Evolutionary conservation across 2,329 filamentous ascomycete genomes (phyloP).

Genomic region (Fusarium odoratissimum): DNA sequence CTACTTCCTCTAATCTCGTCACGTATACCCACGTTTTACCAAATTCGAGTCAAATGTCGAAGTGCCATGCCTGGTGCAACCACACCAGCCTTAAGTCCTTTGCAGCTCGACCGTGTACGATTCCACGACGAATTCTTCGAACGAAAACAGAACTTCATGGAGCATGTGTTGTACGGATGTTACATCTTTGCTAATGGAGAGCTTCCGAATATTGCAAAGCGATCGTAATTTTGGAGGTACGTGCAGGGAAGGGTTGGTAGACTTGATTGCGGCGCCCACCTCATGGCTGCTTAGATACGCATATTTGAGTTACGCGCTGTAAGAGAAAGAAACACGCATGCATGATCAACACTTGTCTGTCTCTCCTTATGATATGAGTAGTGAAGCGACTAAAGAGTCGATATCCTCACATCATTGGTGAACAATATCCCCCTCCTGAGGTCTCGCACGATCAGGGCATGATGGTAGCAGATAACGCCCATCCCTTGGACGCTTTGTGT

Average conservation of each 20-base stretch:
- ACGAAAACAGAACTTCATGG: slow-evolving; percentile 31
- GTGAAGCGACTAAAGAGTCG: not conserved
- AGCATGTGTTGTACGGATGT: slow-evolving; percentile 39
- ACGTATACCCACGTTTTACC: slow-evolving; percentile 44
- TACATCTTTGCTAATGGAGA: slow-evolving; percentile 36
- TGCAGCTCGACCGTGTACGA: slow-evolving; percentile 47
- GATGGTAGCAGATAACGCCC: not conserved
- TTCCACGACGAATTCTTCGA: slow-evolving; percentile 38
- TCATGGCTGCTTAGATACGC: slow-evolving; percentile 44
- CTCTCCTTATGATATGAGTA: not conserved
- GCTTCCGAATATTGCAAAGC: slow-evolving; percentile 26
- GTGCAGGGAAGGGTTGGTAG: slow-evolving; percentile 29
- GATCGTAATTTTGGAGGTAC: slow-evolving; percentile 19
- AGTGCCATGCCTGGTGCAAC: slow-evolving; percentile 26
- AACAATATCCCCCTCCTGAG: too few relatives aligned
- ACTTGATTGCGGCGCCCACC: slow-evolving; percentile 29
- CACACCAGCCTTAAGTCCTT: slow-evolving; percentile 28
- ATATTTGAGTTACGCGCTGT: slow-evolving; percentile 44
- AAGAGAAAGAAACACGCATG: slow-evolving; percentile 40
- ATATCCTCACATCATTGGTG: not conserved
- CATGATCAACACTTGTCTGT: slow-evolving; percentile 27
- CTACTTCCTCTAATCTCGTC: slow-evolving; percentile 87
- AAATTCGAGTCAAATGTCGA: slow-evolving; percentile 39
- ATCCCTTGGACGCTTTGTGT: not conserved
- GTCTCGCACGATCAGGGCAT: not conserved